These are phyloP conservation scores for Torulaspora quercuum DNA, from an alignment of 805 yeast genomes.

Conservation along the genomic window DNA sequence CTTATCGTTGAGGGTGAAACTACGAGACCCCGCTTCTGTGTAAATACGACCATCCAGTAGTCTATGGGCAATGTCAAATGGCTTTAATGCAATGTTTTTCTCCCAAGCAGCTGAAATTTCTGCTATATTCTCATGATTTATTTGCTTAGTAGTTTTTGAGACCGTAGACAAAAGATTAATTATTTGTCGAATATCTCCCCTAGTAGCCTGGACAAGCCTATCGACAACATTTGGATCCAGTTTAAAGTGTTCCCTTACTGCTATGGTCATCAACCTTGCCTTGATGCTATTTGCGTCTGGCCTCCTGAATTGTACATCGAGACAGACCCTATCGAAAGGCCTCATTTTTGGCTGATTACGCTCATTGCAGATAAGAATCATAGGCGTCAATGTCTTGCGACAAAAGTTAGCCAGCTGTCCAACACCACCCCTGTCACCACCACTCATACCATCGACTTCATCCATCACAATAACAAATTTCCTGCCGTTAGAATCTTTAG, in stretches of 20 bases:
- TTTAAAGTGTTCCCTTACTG: slow-evolving; percentile 76
- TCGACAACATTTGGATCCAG: slow-evolving; percentile 79
- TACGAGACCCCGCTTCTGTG: slow-evolving; percentile 41
- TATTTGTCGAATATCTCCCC: slow-evolving; percentile 91
- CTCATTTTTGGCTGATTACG: slow-evolving; percentile 91
- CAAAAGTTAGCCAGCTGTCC: slow-evolving; percentile 90
- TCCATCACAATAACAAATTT: slow-evolving; percentile 90
- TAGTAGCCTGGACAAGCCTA: slow-evolving; percentile 77
- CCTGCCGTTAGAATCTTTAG: slow-evolving; percentile 41
- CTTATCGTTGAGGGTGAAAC: slow-evolving; percentile 69
- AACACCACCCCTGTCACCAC: slow-evolving; percentile 98
- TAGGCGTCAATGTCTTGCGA: slow-evolving; percentile 78
- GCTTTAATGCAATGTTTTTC: slow-evolving; percentile 84
- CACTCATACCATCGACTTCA: slow-evolving; percentile 99
- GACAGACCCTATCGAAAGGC: slow-evolving; percentile 81
- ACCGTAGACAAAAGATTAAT: slow-evolving; percentile 85
- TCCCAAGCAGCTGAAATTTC: slow-evolving; percentile 71
- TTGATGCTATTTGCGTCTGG: slow-evolving; percentile 81
- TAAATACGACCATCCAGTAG: slow-evolving; percentile 61
- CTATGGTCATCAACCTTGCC: slow-evolving; percentile 85
- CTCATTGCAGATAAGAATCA: slow-evolving; percentile 92
- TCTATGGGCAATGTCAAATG: slow-evolving; percentile 81
- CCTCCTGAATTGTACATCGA: slow-evolving; percentile 80
- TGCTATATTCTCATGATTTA: slow-evolving; percentile 57
- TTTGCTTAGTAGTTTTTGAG: slow-evolving; percentile 62